Base-by-base conservation (phyloP, 2,329 filamentous ascomycete species). In the Hypoxylon sp. region DNA sequence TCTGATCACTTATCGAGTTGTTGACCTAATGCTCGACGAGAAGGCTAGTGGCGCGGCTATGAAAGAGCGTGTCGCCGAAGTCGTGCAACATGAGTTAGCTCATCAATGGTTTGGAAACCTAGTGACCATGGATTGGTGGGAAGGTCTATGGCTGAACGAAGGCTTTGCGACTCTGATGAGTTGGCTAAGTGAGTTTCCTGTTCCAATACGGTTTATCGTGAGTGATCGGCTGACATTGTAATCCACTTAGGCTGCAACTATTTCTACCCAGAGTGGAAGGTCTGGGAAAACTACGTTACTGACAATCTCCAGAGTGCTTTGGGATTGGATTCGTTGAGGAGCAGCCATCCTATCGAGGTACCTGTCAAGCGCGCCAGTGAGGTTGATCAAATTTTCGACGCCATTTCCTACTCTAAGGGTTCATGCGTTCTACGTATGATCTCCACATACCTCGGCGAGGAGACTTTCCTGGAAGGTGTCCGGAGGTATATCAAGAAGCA, bases 21-120 rank as follows among this genome's bases (percentile, higher is more conserved):
- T 98, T 34, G 93, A 97, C 77, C 81, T 98, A 50, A 87, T 98
- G 65, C 89, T 97, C 68, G 95, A 98, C 75, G 93, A 98, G 81
- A 96, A 97, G 85, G 92, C 89, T 2, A 96, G 93, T 75, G 92
- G 94, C 76, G 94, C 95, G 19, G 91, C 91, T 38, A 93, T 91
- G 67, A 98, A 97, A 83, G 92, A 98, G 83, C 90, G 94, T 41
- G 93, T 98, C 60, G 95, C 95, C 57, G 95, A 98, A 80, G 93
- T 96, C 43, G 95, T 98, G 28, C 94, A 98, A 85, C 95, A 98
- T 82, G 95, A 98, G 80, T 85, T 98, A 77, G 95, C 95, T 43
- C 95, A 98, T 81, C 95, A 98, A 81, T 98, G 95, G 95, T 98
- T 98, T 77, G 95, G 95, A 69, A 98, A 98, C 82, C 83, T 98